phyloP scores from a whole-genome alignment of 164 flowering plant genomes.

The Chimonanthus praecox region DNA sequence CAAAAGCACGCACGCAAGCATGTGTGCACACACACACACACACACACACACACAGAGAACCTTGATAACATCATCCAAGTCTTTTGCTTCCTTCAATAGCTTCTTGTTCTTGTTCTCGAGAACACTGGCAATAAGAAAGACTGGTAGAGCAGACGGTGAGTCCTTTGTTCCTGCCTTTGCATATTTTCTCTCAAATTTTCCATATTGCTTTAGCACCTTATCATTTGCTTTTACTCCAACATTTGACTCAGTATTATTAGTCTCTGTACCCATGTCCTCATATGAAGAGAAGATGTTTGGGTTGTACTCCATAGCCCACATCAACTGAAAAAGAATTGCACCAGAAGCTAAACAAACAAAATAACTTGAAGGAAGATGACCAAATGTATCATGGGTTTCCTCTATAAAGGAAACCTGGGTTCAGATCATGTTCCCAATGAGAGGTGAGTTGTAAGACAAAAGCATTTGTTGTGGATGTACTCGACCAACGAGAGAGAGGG shows the following conservation, averaged over 20 bases:
- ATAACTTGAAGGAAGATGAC: no score
- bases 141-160: constrained; percentile 48
- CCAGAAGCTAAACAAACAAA: neutral
- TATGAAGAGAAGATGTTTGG: constrained; percentile 66
- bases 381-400: no score
- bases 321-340: constrained; percentile 45
- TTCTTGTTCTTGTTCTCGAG: constrained; percentile 71
- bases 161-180: constrained; percentile 44
- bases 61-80: constrained; percentile 85
- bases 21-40: constrained; percentile 10
- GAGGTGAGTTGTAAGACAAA: no score
- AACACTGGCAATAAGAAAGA: constrained; percentile 81
- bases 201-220: constrained; percentile 61
- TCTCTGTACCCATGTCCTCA: constrained; percentile 24
- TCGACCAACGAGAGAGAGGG: no score
- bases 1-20: neutral
- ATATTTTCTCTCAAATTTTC: constrained; percentile 74
- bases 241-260: constrained; percentile 10
- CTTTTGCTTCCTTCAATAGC: constrained; percentile 72
- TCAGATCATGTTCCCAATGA: no score
- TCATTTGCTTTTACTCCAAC: constrained; percentile 15
- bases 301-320: constrained; percentile 98
- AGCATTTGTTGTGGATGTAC: no score
- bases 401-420: no score
- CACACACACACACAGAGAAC: constrained; percentile 26